phyloP scores from a whole-genome alignment of 805 yeast genomes.

The Dipodascopsis uninucleata region DNA sequence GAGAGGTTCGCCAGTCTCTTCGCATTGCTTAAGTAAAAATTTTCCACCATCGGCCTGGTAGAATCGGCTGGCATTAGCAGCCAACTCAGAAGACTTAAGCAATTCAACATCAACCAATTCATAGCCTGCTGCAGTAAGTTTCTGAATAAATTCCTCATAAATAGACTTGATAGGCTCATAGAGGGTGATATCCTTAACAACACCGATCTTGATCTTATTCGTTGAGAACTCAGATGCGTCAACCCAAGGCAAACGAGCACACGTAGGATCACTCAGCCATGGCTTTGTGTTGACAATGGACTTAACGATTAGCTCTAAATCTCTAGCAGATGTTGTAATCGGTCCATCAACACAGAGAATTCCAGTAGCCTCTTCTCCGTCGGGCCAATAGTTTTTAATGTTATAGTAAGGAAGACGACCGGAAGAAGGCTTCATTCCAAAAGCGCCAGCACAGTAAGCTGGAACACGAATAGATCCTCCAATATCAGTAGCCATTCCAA shows the following conservation, averaged over 20 bases:
- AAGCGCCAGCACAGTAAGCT: conserved; percentile 43
- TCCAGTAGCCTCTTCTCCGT: conserved; percentile 41
- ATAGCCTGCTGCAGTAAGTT: conserved; percentile 56
- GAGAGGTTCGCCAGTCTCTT: conserved; percentile 44
- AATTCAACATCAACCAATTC: conserved; percentile 43
- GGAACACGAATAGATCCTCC: conserved; percentile 54
- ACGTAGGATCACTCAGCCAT: conserved; percentile 49
- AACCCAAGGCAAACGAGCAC: conserved; percentile 49
- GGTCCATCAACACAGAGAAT: conserved; percentile 51
- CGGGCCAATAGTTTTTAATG: conserved; percentile 50
- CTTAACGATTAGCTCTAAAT: conserved; percentile 41
- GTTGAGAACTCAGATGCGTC: conserved; percentile 28
- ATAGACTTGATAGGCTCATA: conserved; percentile 44
- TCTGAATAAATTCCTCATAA: conserved; percentile 51
- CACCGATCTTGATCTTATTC: conserved; percentile 32
- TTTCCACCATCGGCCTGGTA: conserved; percentile 45
- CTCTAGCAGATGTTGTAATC: conserved; percentile 40
- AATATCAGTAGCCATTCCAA: conserved; percentile 52
- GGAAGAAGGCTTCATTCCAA: conserved; percentile 44
- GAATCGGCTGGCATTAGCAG: conserved; percentile 37
- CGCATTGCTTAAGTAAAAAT: conserved; percentile 38
- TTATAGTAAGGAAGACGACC: conserved; percentile 34
- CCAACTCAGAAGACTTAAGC: conserved; percentile 42
- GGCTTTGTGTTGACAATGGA: conserved; percentile 43
- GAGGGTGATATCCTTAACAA: conserved; percentile 27